These are phyloP conservation scores for Globisporangium spiculum DNA, from an alignment of 352 stramenopile species.

Conservation along the genomic window DNA sequence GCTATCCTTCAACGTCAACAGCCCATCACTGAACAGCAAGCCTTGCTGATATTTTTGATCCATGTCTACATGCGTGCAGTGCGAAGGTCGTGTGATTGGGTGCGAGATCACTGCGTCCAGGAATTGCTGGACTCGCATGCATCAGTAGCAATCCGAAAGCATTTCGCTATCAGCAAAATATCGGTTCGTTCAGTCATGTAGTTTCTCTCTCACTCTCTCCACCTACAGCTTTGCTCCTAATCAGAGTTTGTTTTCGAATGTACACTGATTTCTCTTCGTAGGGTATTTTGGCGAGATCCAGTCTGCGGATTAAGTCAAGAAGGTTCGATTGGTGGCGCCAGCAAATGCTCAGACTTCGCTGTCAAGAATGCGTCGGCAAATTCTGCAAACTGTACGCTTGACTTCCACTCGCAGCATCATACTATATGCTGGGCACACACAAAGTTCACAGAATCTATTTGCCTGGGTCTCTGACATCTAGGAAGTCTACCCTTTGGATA, in stretches of 20 bases:
- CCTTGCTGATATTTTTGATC: neutral
- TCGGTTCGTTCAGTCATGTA: slow-evolving; percentile 20
- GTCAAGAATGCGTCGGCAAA: slow-evolving; percentile 19
- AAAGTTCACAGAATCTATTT: too few relatives aligned
- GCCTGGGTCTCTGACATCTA: slow-evolving; percentile 12
- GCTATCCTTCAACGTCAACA: neutral
- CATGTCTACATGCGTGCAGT: slow-evolving; percentile 9
- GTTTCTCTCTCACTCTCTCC: too few relatives aligned
- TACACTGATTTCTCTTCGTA: slow-evolving; percentile 4
- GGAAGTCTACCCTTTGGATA: slow-evolving; percentile 45
- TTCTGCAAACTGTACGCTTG: slow-evolving; percentile 52
- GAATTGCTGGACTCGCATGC: slow-evolving; percentile 27
- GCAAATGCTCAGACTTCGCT: slow-evolving; percentile 22
- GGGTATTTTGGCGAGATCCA: slow-evolving; percentile 15
- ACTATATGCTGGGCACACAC: too few relatives aligned
- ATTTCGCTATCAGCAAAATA: slow-evolving; percentile 41
- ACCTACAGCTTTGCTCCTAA: too few relatives aligned
- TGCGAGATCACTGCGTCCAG: slow-evolving; percentile 48
- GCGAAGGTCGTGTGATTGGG: slow-evolving; percentile 29
- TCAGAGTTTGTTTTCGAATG: too few relatives aligned
- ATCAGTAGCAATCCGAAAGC: slow-evolving; percentile 28
- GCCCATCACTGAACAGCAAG: neutral
- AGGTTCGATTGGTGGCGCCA: slow-evolving; percentile 30
- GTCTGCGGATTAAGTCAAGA: neutral
- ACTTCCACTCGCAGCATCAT: too few relatives aligned